These are phyloP conservation scores for Neovahlkampfia damariscottae DNA, from an alignment of 78 protist species.

Conservation along the genomic window DNA sequence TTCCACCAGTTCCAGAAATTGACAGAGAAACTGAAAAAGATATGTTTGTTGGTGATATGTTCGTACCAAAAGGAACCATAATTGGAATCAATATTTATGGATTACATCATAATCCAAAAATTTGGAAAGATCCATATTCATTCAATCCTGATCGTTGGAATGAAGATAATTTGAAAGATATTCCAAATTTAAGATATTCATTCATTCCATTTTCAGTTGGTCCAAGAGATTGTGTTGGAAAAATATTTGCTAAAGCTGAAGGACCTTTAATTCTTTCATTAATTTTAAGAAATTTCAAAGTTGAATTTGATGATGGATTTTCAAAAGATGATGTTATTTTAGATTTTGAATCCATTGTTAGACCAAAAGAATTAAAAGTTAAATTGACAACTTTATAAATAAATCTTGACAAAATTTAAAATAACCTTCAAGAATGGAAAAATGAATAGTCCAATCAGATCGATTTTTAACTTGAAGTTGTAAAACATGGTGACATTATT, in stretches of 20 bases:
- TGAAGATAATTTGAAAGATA: background rate
- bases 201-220: background rate
- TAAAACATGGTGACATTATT: too few species aligned
- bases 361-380: too few species aligned
- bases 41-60: background rate
- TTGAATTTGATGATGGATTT: background rate
- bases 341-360: too few species aligned
- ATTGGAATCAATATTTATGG: background rate
- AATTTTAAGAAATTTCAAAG: background rate
- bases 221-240: background rate
- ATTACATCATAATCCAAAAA: background rate
- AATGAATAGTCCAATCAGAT: too few species aligned
- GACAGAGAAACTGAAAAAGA: background rate
- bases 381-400: too few species aligned
- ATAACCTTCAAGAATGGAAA: too few species aligned
- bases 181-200: too few species aligned
- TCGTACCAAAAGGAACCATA: background rate
- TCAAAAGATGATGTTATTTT: too few species aligned
- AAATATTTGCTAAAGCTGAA: background rate
- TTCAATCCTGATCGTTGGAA: background rate
- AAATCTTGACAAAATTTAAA: too few species aligned
- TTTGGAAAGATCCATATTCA: background rate
- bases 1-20: background rate
- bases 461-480: too few species aligned
- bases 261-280: background rate